Conservation (phyloP, 164 flowering plant species). For the Vitis cinerea region DNA sequence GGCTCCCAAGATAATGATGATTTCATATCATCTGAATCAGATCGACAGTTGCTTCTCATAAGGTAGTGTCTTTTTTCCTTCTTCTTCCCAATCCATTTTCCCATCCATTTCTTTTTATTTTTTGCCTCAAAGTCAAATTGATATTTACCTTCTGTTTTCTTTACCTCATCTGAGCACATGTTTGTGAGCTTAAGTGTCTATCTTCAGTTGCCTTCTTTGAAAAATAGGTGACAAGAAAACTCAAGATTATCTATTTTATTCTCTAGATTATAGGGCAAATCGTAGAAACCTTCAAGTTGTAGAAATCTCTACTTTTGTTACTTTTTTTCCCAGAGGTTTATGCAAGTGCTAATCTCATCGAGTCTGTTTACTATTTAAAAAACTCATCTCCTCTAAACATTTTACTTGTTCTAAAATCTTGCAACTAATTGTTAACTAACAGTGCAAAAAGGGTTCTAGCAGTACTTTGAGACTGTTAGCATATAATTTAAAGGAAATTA, state of each 20-base stretch:
- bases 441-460: too few species aligned
- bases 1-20: slow-evolving; percentile 54
- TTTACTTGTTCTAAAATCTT: too few species aligned
- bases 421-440: too few species aligned
- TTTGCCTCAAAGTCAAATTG: neutral
- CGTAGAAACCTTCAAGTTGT: neutral
- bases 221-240: neutral
- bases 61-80: slow-evolving; percentile 38
- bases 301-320: too few species aligned
- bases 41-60: slow-evolving; percentile 76
- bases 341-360: too few species aligned
- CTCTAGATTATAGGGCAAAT: neutral
- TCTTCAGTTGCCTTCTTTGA: neutral
- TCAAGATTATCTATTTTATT: neutral
- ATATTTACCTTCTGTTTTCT: neutral
- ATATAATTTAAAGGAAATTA: too few species aligned
- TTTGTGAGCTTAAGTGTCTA: neutral
- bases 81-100: neutral
- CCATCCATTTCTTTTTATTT: neutral
- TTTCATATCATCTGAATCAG: slow-evolving; percentile 82
- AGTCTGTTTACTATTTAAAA: too few species aligned
- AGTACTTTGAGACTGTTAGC: too few species aligned
- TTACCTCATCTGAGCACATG: neutral
- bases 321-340: too few species aligned
- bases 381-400: too few species aligned